These are phyloP conservation scores for Butyriboletus loyo DNA, from an alignment of 768 basidiomycete species.

Conservation along the genomic window DNA sequence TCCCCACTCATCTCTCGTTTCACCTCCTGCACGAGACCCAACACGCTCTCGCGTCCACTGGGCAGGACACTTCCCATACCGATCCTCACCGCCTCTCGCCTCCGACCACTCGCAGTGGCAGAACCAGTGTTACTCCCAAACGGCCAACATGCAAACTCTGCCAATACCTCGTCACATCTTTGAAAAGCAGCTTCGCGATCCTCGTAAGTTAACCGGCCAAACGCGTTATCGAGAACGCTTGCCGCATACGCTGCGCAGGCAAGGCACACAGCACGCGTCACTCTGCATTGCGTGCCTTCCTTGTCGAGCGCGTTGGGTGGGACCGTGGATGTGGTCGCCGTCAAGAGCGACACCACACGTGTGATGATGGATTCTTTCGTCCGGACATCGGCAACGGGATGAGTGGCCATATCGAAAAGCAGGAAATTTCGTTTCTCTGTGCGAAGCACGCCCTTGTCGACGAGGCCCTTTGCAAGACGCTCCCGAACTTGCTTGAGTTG, in stretches of 20 bases:
- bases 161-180: slow-evolving; percentile 90
- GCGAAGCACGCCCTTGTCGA: slow-evolving; percentile 98
- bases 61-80: slow-evolving; percentile 52
- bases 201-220: slow-evolving; percentile 85
- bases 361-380: slow-evolving; percentile 83
- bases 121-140: slow-evolving; percentile 50
- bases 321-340: slow-evolving; percentile 76
- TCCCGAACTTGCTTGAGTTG: slow-evolving; percentile 98
- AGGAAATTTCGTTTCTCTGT: slow-evolving; percentile 99
- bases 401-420: slow-evolving; percentile 99
- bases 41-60: slow-evolving; percentile 61
- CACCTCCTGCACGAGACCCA: slow-evolving; percentile 73
- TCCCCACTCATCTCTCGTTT: slow-evolving; percentile 67
- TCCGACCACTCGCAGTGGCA: slow-evolving; percentile 35
- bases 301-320: slow-evolving; percentile 72
- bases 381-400: slow-evolving; percentile 91
- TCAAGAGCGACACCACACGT: slow-evolving; percentile 75
- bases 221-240: slow-evolving; percentile 92
- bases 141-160: slow-evolving; percentile 90
- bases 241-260: slow-evolving; percentile 93
- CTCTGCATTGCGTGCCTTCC: slow-evolving; percentile 78
- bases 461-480: slow-evolving; percentile 93
- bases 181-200: slow-evolving; percentile 91
- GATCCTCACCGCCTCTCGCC: slow-evolving; percentile 45
- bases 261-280: slow-evolving; percentile 76